Conservation (phyloP, 441 rosid species). For the Jatropha podagrica region DNA sequence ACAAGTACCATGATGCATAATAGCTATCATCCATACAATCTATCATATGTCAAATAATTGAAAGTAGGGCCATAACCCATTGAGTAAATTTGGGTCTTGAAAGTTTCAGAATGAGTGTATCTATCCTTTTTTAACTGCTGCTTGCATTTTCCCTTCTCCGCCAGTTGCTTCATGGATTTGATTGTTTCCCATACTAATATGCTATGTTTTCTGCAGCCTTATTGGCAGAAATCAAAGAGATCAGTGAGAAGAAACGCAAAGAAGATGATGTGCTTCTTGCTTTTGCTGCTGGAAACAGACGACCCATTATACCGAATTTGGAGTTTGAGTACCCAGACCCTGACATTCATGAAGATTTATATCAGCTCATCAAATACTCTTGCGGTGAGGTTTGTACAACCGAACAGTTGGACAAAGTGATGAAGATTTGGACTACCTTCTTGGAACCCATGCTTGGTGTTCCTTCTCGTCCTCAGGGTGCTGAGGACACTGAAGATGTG, state of each 20-base stretch:
- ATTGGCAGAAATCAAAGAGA: conserved; percentile 86
- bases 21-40: not conserved
- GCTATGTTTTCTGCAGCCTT: conserved; percentile 57
- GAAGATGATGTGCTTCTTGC: conserved; percentile 89
- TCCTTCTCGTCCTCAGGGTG: conserved; percentile 81
- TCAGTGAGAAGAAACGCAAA: conserved; percentile 71
- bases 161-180: not conserved
- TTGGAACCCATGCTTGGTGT: conserved; percentile 87
- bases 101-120: not conserved
- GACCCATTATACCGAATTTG: conserved; percentile 64
- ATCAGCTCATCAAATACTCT: conserved; percentile 92
- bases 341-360: conserved; percentile 90
- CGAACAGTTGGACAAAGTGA: conserved; percentile 88
- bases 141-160: not conserved
- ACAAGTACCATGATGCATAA: not conserved
- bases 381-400: conserved; percentile 93
- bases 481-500: conserved; percentile 84
- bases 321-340: conserved; percentile 84
- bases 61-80: not conserved
- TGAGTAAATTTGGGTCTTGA: not conserved
- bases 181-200: conserved; percentile 23
- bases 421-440: conserved; percentile 94
- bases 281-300: conserved; percentile 86
- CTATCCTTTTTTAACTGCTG: not conserved
- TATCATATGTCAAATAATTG: not conserved